Percentiles rank a stretch among this genome's conserved stretches.
Conservation (phyloP, 139 green algal genomes). For the Choricystis sp. region DNA sequence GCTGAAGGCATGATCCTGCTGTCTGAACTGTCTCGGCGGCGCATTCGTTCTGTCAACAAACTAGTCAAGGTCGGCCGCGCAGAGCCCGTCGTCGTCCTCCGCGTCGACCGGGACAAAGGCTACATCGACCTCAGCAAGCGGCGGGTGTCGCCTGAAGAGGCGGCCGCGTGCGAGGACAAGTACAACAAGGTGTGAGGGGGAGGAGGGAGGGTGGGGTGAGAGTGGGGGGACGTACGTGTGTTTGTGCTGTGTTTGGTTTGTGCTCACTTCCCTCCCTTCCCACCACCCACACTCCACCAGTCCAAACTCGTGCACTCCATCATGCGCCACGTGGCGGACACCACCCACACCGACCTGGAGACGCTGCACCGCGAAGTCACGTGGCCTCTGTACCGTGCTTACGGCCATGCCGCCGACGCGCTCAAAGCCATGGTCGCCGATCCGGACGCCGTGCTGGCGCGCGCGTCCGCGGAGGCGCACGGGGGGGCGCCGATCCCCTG, state of each 20-base stretch:
- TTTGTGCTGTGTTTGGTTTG: background rate
- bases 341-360: constrained; percentile 43
- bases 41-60: constrained; percentile 97
- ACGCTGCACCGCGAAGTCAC: constrained; percentile 72
- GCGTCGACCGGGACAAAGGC: constrained; percentile 94
- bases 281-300: constrained; percentile 35
- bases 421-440: constrained; percentile 64
- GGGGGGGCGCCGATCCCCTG: constrained; percentile 26
- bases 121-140: constrained; percentile 99
- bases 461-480: constrained; percentile 39
- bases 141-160: constrained; percentile 85
- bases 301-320: constrained; percentile 97
- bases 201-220: background rate
- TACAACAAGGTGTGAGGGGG: background rate
- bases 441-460: constrained; percentile 43
- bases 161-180: constrained; percentile 18
- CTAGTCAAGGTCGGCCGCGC: constrained; percentile 96
- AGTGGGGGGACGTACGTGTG: background rate
- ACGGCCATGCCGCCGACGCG: constrained; percentile 89
- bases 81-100: constrained; percentile 98
- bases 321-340: constrained; percentile 94
- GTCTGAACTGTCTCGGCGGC: constrained; percentile 90
- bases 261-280: background rate
- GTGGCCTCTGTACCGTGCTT: constrained; percentile 91
- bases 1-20: constrained; percentile 98